Conservation (phyloP, 306 rosid genomes). For the Castanea crenata region DNA sequence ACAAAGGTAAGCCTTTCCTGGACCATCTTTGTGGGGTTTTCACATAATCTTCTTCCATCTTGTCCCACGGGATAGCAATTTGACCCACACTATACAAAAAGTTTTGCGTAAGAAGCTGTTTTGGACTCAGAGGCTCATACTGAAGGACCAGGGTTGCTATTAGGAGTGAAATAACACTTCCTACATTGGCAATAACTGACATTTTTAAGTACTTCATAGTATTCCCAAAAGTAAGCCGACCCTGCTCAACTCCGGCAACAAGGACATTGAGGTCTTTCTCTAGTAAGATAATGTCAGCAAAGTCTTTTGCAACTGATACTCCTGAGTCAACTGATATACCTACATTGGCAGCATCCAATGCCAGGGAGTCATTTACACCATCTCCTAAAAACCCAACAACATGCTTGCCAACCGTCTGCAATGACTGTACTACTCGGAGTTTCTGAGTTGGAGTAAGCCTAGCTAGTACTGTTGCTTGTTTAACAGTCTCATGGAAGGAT, state of each 20-base stretch:
- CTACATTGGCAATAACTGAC: slow-evolving; percentile 84
- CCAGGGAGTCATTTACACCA: slow-evolving; percentile 76
- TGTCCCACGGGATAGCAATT: slow-evolving; percentile 65
- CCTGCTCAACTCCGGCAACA: slow-evolving; percentile 79
- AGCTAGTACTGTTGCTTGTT: slow-evolving; percentile 71
- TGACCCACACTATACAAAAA: slow-evolving; percentile 78
- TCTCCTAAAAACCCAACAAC: slow-evolving; percentile 81
- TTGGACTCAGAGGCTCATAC: slow-evolving; percentile 63
- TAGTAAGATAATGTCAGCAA: slow-evolving; percentile 77
- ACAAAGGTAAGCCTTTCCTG: slow-evolving; percentile 51
- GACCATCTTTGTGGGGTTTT: slow-evolving; percentile 68
- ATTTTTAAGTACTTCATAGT: slow-evolving; percentile 79
- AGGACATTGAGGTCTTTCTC: slow-evolving; percentile 87
- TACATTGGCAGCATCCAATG: slow-evolving; percentile 76
- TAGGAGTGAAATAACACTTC: slow-evolving; percentile 67
- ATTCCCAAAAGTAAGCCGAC: slow-evolving; percentile 72
- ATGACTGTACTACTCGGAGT: slow-evolving; percentile 71
- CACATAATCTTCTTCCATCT: slow-evolving; percentile 61
- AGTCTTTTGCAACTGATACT: slow-evolving; percentile 75
- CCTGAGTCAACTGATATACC: slow-evolving; percentile 88
- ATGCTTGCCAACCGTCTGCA: slow-evolving; percentile 66
- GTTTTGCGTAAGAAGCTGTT: slow-evolving; percentile 73
- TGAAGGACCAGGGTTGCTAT: slow-evolving; percentile 53
- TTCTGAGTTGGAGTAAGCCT: slow-evolving; percentile 82
- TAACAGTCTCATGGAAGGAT: slow-evolving; percentile 62